phyloP scores from a whole-genome alignment of 192 early-diverging fungal genomes.

The Umbelopsis vinacea region DNA sequence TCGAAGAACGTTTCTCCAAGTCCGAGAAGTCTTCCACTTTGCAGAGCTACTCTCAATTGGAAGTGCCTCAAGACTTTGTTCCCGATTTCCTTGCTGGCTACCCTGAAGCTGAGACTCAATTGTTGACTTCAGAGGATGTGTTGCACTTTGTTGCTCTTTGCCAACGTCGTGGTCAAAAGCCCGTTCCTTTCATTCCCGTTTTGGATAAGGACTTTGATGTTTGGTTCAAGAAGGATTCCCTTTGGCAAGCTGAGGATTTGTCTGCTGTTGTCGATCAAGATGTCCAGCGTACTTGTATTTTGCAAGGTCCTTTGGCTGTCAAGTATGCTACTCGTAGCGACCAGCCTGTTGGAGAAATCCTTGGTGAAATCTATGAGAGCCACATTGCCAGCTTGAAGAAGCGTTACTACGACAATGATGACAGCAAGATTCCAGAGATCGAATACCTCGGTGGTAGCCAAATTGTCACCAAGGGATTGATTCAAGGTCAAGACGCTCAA shows the following conservation, averaged over 20 bases:
- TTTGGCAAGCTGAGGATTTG: slow-evolving; percentile 90
- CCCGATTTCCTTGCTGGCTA: slow-evolving; percentile 71
- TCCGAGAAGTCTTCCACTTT: slow-evolving; percentile 62
- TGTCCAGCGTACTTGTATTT: slow-evolving; percentile 79
- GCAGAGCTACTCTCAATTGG: slow-evolving; percentile 63
- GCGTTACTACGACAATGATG: slow-evolving; percentile 69
- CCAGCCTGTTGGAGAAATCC: slow-evolving; percentile 88
- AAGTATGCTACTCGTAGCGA: slow-evolving; percentile 72
- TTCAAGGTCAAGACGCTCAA: slow-evolving; percentile 46
- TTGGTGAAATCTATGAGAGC: slow-evolving; percentile 81
- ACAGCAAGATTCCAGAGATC: slow-evolving; percentile 67
- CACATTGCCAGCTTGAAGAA: slow-evolving; percentile 78
- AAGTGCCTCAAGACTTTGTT: slow-evolving; percentile 68
- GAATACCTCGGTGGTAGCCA: slow-evolving; percentile 75
- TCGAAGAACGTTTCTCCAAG: slow-evolving; percentile 87
- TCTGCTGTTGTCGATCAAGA: slow-evolving; percentile 85
- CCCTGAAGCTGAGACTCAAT: slow-evolving; percentile 70
- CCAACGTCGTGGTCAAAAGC: slow-evolving; percentile 81
- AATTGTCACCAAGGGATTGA: slow-evolving; percentile 40
- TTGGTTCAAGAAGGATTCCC: slow-evolving; percentile 89
- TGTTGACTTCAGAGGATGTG: slow-evolving; percentile 84
- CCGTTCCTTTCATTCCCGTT: slow-evolving; percentile 86
- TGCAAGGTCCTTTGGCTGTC: slow-evolving; percentile 89
- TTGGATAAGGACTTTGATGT: slow-evolving; percentile 88
- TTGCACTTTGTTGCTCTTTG: slow-evolving; percentile 80